phyloP scores from a whole-genome alignment of 2,329 filamentous ascomycete genomes.

The Fusarium sp. region DNA sequence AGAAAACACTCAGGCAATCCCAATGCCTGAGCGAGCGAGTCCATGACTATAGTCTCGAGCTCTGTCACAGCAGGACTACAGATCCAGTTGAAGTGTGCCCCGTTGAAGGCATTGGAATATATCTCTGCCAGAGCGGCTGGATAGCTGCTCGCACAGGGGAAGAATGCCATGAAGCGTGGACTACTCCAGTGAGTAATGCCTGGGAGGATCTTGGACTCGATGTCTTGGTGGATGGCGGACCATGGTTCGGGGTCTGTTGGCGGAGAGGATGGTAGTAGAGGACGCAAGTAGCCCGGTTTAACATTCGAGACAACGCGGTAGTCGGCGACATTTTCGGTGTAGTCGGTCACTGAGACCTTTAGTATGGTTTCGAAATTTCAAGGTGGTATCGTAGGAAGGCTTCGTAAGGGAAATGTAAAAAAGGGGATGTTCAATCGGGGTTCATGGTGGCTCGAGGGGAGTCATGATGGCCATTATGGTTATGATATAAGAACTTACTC shows the following conservation, averaged over 20 bases:
- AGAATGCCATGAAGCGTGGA: slow-evolving; percentile 96
- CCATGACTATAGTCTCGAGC: slow-evolving; percentile 89
- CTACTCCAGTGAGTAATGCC: slow-evolving; percentile 95
- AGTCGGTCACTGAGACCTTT: slow-evolving; percentile 71
- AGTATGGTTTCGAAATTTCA: not conserved
- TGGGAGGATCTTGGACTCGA: slow-evolving; percentile 86
- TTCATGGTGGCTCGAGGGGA: slow-evolving; percentile 43
- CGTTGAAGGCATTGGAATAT: slow-evolving; percentile 87
- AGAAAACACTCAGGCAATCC: slow-evolving; percentile 76
- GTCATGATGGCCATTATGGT: slow-evolving; percentile 22
- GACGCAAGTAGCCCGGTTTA: slow-evolving; percentile 83
- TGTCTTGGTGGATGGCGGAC: slow-evolving; percentile 81
- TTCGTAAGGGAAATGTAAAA: not conserved
- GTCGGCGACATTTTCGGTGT: slow-evolving; percentile 78
- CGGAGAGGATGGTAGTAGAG: slow-evolving; percentile 73
- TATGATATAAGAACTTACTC: slow-evolving; percentile 62
- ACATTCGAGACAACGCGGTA: slow-evolving; percentile 80
- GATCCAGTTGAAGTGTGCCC: slow-evolving; percentile 96
- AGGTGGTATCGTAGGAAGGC: not conserved
- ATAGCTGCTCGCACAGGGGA: slow-evolving; percentile 82
- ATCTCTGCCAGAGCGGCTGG: slow-evolving; percentile 90
- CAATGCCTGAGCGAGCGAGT: slow-evolving; percentile 85
- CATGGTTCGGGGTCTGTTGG: slow-evolving; percentile 76
- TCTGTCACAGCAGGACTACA: slow-evolving; percentile 93
- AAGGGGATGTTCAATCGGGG: not conserved